Conservation (phyloP, 1,139 yeast species). For the Protomyces macrosporus region DNA sequence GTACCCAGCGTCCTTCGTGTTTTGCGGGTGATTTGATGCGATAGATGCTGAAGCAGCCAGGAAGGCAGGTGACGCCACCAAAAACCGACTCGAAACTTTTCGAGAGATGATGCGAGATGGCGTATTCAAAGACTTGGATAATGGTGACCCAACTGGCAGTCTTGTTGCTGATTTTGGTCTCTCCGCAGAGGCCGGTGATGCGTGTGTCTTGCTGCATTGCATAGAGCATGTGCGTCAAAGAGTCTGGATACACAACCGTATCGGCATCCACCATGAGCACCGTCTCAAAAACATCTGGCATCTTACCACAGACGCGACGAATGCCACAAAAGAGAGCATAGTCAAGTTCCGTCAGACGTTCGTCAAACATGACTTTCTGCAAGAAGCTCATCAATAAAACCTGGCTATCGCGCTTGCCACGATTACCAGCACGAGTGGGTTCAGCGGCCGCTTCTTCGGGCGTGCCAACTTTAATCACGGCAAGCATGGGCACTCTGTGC, state of each 20-base stretch:
- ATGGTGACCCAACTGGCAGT: constrained; percentile 41
- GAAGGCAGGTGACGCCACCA: constrained; percentile 44
- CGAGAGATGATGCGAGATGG: constrained; percentile 43
- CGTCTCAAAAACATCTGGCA: constrained; percentile 43
- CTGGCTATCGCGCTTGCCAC: constrained; percentile 46
- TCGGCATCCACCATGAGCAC: constrained; percentile 44
- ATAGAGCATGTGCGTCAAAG: constrained; percentile 41
- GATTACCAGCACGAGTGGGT: constrained; percentile 52
- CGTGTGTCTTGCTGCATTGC: constrained; percentile 41
- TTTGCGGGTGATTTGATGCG: constrained; percentile 87
- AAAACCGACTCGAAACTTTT: constrained; percentile 44
- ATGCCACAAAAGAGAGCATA: constrained; percentile 43
- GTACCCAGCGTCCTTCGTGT: constrained; percentile 88
- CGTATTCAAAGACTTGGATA: constrained; percentile 45
- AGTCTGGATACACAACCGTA: constrained; percentile 41
- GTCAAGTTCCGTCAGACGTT: constrained; percentile 43
- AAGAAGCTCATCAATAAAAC: constrained; percentile 42
- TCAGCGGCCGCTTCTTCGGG: constrained; percentile 41
- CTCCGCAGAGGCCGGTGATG: constrained; percentile 44
- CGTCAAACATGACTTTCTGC: constrained; percentile 41
- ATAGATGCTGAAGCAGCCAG: constrained; percentile 45
- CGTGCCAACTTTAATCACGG: constrained; percentile 48
- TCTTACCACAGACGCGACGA: constrained; percentile 43
- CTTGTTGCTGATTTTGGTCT: constrained; percentile 42
- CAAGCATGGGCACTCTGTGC: constrained; percentile 42